Evolutionary conservation across 768 basidiomycete species (phyloP), one percentile per base, ranked within the genome.

Genomic region (Psilocybe subaeruginosa): DNA sequence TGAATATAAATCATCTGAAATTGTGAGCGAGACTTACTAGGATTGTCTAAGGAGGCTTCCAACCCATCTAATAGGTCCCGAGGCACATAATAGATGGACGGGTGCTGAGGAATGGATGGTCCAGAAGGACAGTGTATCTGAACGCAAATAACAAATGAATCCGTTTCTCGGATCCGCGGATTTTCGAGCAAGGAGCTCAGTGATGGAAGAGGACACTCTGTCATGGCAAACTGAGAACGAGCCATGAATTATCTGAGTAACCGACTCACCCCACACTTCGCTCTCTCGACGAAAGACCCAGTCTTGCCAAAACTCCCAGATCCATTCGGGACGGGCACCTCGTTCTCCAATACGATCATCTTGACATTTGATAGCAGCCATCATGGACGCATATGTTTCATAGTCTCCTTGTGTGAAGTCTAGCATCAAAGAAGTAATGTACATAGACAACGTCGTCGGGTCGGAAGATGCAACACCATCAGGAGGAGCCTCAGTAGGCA

Each of bases 261-360:
- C 7, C n/a, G 41, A 63, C 83, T 68, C 68, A 90, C 89, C 86
- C 88, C 87, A 91, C 45, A 90, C 88, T 76, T 92, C 89, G 56
- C 82, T 84, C 56, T 88, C 88, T 54, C 80, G 81, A 46, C 89
- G 77, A 74, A 91, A 93, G 1, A 83, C 79, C 84, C 85, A 91
- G 61, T 89, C 87, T 61, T 89, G 84, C 85, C 88, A 89, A 57
- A 75, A 76, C 59, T 90, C 86, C 89, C 90, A 92, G 27, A 87
- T 77, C 88, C 89, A 92, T 45, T 89, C 84, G 31, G 87, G 77
- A 14, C 88, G 84, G 0, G 86, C 84, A 4, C 86, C 84, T 9
- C 87, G 80, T 66, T 86, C 82, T 5, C 89, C 90, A 9, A 76
- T 73, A 51, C 83, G 78, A 63, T 86, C 83, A 59, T 85, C 82